These are phyloP conservation scores for Annulohypoxylon nitens DNA, from an alignment of 495 filamentous ascomycete species.

Conservation along the genomic window DNA sequence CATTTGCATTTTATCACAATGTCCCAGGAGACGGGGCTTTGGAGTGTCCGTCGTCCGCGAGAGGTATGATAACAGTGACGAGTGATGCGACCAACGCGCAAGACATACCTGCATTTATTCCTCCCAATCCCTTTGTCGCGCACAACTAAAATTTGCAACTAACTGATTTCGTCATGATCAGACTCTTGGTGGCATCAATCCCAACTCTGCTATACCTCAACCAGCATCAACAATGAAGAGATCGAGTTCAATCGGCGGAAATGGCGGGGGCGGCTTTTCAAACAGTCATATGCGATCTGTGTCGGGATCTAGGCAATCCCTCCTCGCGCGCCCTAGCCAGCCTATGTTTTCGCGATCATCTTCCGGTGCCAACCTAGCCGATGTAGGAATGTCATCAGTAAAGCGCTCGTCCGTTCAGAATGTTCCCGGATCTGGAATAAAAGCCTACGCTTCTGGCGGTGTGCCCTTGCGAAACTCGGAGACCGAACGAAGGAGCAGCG, in stretches of 20 bases:
- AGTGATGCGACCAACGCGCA: conserved; percentile 30
- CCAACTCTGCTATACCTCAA: conserved; percentile 85
- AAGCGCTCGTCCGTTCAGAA: conserved; percentile 87
- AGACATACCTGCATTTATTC: not conserved
- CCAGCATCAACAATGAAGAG: conserved; percentile 97
- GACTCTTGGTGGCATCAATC: conserved; percentile 83
- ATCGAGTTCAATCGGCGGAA: conserved; percentile 82
- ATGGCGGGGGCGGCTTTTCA: conserved; percentile 71
- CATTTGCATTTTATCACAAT: conserved; percentile 57
- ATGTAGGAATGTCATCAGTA: conserved; percentile 84
- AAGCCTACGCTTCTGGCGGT: conserved; percentile 61
- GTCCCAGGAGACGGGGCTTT: conserved; percentile 81
- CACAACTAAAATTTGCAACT: conserved; percentile 35
- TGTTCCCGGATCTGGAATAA: conserved; percentile 72
- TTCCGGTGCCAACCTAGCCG: conserved; percentile 78
- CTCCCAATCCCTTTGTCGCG: conserved; percentile 29
- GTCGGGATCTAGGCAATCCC: conserved; percentile 87
- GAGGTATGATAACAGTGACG: conserved; percentile 65
- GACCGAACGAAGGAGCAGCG: conserved; percentile 83
- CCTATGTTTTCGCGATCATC: conserved; percentile 87
- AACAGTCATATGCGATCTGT: conserved; percentile 79
- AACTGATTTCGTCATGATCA: conserved; percentile 54
- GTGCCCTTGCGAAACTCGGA: conserved; percentile 60
- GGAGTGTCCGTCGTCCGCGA: conserved; percentile 78
- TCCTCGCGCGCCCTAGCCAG: conserved; percentile 82